A percentile compares a stretch with the other conserved stretches of the same genome.
These are phyloP conservation scores for Populus euphratica DNA, from an alignment of 345 rosid genomes.

Conservation along the genomic window DNA sequence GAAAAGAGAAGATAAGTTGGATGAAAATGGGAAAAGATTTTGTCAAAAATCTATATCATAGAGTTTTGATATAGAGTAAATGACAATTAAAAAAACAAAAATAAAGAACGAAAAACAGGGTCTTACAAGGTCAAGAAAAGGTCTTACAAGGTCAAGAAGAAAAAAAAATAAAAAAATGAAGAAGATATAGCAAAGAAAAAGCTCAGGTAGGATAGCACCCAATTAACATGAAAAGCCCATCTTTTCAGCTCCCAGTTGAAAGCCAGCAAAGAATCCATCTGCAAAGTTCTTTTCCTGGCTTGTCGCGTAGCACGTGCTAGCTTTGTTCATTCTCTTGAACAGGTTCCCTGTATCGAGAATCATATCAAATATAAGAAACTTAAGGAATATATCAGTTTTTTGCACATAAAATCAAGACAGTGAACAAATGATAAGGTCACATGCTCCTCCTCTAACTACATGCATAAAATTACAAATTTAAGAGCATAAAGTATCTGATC, in stretches of 20 bases:
- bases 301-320: background rate
- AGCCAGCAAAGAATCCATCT: background rate
- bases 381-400: background rate
- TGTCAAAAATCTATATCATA: conserved; percentile 17
- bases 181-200: conserved; percentile 11
- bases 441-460: background rate
- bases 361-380: background rate
- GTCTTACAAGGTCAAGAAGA: conserved; percentile 99
- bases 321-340: conserved; percentile 11
- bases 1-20: conserved; percentile 71
- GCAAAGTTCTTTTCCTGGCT: background rate
- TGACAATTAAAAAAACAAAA: background rate
- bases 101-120: conserved; percentile 18
- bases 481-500: background rate
- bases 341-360: conserved; percentile 18
- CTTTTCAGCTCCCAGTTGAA: conserved; percentile 11
- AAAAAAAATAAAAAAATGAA: background rate
- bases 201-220: conserved; percentile 96
- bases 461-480: background rate
- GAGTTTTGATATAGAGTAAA: conserved; percentile 9
- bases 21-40: conserved; percentile 16
- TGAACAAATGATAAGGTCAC: background rate
- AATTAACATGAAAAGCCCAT: conserved; percentile 21
- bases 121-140: conserved; percentile 99
- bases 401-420: background rate